These are phyloP conservation scores for Gracilaria caudata DNA, from an alignment of 23 red algal genomes.

Conservation along the genomic window DNA sequence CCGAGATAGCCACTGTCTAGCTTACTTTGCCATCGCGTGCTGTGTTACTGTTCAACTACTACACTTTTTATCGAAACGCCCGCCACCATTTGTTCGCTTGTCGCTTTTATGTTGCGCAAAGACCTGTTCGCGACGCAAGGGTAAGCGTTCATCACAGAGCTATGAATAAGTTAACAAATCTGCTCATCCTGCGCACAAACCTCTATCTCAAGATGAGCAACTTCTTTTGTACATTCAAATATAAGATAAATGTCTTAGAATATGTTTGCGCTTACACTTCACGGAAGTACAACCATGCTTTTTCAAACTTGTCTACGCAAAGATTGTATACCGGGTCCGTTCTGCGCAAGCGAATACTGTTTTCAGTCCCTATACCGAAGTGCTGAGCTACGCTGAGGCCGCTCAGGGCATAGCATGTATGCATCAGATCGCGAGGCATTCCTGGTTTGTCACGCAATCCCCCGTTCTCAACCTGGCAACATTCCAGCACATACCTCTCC, in stretches of 20 bases:
- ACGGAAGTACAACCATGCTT: slow-evolving; percentile 38
- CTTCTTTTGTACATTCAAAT: slow-evolving; percentile 21
- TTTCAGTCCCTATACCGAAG: slow-evolving; percentile 4
- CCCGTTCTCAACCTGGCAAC: slow-evolving; percentile 79
- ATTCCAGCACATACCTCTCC: slow-evolving; percentile 79
- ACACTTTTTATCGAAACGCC: background rate
- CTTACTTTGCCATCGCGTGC: background rate
- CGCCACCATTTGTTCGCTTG: background rate
- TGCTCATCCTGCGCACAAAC: background rate
- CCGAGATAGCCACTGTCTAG: slow-evolving; percentile 59
- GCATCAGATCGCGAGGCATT: slow-evolving; percentile 75
- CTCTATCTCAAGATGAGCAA: background rate
- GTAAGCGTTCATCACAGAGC: background rate
- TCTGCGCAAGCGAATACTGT: background rate
- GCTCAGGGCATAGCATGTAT: slow-evolving; percentile 97
- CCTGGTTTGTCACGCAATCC: slow-evolving; percentile 94
- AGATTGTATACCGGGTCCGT: slow-evolving; percentile 49
- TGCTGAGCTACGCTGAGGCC: slow-evolving; percentile 90
- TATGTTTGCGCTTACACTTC: slow-evolving; percentile 8
- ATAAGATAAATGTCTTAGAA: slow-evolving; percentile 7
- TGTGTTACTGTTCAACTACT: background rate
- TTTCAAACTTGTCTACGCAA: slow-evolving; percentile 47
- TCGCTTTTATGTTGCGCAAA: background rate
- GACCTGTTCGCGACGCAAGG: background rate
- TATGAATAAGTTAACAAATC: background rate